These are phyloP conservation scores for Crithidia acanthocephali DNA, from an alignment of 208 protist genomes.

Conservation along the genomic window DNA sequence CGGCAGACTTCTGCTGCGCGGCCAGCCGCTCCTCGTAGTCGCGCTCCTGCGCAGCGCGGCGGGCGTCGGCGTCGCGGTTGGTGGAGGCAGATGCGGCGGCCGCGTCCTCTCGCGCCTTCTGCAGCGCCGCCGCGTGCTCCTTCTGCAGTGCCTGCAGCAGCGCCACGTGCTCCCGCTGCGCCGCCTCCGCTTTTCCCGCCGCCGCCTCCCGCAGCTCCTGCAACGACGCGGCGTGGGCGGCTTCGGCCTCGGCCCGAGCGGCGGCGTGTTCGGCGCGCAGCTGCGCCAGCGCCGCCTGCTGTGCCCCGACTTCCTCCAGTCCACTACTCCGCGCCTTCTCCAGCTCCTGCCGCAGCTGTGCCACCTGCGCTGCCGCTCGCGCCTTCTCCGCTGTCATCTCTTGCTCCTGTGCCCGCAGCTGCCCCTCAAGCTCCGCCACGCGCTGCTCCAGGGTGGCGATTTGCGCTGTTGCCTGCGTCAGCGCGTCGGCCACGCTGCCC, in stretches of 20 bases:
- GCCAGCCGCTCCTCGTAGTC: constrained; percentile 14
- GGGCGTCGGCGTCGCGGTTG: constrained; percentile 10
- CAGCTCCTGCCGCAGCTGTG: constrained; percentile 26
- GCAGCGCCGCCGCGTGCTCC: constrained; percentile 24
- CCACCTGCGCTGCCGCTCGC: constrained; percentile 35
- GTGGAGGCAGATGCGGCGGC: not conserved
- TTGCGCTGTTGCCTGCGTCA: constrained; percentile 8
- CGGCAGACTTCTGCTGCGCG: constrained; percentile 15
- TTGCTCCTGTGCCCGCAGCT: constrained; percentile 13
- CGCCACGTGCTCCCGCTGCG: constrained; percentile 18
- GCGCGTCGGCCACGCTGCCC: not conserved
- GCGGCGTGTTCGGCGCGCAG: constrained; percentile 26
- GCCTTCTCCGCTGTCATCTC: constrained; percentile 25
- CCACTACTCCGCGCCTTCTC: constrained; percentile 9
- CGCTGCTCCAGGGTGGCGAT: constrained; percentile 14
- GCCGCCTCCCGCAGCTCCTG: constrained; percentile 19
- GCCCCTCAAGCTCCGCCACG: constrained; percentile 11
- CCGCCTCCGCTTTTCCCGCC: constrained; percentile 15
- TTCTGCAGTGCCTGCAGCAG: constrained; percentile 27
- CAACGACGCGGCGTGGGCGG: constrained; percentile 17
- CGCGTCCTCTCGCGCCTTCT: constrained; percentile 18
- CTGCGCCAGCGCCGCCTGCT: constrained; percentile 24
- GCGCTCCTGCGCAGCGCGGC: constrained; percentile 17
- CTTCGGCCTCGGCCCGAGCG: constrained; percentile 8
- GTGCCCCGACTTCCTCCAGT: constrained; percentile 17